These are phyloP conservation scores for Claviceps citrina DNA, from an alignment of 2,329 filamentous ascomycete genomes.

Conservation along the genomic window DNA sequence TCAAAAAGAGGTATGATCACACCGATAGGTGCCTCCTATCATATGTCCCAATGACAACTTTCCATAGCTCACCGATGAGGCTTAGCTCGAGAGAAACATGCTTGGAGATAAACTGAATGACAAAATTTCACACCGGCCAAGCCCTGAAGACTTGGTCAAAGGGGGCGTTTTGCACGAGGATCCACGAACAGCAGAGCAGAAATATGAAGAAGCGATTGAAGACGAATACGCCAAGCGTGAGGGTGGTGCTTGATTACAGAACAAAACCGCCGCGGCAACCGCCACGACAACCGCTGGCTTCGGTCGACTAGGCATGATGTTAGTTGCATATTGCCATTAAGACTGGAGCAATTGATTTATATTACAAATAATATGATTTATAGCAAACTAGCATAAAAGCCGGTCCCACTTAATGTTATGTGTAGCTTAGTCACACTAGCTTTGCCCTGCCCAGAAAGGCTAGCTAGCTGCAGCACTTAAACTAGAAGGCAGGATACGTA, in stretches of 20 bases:
- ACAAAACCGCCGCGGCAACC: neutral
- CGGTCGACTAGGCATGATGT: neutral
- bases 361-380: too few species aligned
- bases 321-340: neutral
- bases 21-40: neutral
- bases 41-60: neutral
- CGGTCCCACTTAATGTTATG: too few species aligned
- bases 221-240: conserved; percentile 49
- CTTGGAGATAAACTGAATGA: conserved; percentile 73
- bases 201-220: conserved; percentile 46
- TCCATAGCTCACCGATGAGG: neutral
- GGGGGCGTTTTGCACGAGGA: conserved; percentile 65
- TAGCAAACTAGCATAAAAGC: too few species aligned
- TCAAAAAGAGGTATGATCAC: conserved; percentile 49
- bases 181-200: conserved; percentile 40
- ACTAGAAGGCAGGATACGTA: too few species aligned
- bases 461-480: too few species aligned
- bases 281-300: too few species aligned
- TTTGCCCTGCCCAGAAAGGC: too few species aligned
- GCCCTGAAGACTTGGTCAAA: conserved; percentile 60
- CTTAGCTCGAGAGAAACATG: conserved; percentile 68
- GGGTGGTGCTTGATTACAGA: conserved; percentile 37
- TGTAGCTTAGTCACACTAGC: too few species aligned
- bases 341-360: neutral
- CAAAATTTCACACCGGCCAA: conserved; percentile 64